These are phyloP conservation scores for Blastomyces percursus DNA, from an alignment of 2,329 filamentous ascomycete species.

Conservation along the genomic window DNA sequence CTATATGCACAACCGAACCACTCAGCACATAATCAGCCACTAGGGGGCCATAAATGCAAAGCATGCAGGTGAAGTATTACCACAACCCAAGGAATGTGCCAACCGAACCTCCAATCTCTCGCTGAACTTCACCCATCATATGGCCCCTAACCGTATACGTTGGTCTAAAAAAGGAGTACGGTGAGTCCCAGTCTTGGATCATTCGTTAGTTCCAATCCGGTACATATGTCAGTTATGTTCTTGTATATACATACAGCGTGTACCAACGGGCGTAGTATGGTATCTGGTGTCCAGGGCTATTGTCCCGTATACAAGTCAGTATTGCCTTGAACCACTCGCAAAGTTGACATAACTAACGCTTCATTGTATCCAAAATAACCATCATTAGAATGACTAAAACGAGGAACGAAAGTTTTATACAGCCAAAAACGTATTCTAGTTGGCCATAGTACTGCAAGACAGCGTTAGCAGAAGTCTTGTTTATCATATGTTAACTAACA, in stretches of 20 bases:
- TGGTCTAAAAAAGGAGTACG: constrained; percentile 32
- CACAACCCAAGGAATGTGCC: constrained; percentile 33
- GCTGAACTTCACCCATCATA: constrained; percentile 17
- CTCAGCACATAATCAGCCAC: constrained; percentile 15
- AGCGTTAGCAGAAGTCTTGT: constrained; percentile 24
- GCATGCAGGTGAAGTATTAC: constrained; percentile 17
- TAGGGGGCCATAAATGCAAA: not conserved
- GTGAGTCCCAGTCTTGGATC: constrained; percentile 24
- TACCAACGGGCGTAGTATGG: constrained; percentile 26
- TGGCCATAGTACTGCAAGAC: constrained; percentile 31
- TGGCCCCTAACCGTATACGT: constrained; percentile 25
- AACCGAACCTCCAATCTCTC: constrained; percentile 24
- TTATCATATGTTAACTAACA: constrained; percentile 8
- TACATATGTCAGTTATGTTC: not conserved
- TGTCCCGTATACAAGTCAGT: constrained; percentile 17
- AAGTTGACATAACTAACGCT: constrained; percentile 20
- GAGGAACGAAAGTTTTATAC: constrained; percentile 30
- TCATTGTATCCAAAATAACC: constrained; percentile 30
- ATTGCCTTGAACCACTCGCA: constrained; percentile 7
- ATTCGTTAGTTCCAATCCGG: not conserved
- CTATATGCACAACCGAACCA: constrained; percentile 20
- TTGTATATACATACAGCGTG: constrained; percentile 26
- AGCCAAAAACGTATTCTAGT: constrained; percentile 28
- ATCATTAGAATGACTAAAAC: constrained; percentile 34
- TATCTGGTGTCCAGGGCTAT: constrained; percentile 30